phyloP scores from a whole-genome alignment of 306 rosid genomes.

The Rubus parviflorus region DNA sequence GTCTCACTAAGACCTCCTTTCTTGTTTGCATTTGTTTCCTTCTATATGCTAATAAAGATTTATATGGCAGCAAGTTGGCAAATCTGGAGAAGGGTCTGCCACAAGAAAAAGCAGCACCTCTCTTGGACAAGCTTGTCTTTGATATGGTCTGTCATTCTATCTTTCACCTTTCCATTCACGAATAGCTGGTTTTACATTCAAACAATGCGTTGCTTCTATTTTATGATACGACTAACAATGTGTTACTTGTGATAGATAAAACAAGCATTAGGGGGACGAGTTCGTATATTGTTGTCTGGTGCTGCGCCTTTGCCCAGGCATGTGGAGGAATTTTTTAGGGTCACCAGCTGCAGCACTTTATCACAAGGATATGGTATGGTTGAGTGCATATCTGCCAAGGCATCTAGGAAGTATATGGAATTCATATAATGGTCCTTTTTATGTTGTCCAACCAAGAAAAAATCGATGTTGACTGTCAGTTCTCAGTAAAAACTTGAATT shows the following conservation, averaged over 20 bases:
- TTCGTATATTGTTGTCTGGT: conserved; percentile 72
- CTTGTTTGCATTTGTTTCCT: conserved; percentile 23
- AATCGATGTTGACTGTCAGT: neutral
- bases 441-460: too few relatives aligned
- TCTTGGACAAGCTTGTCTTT: conserved; percentile 79
- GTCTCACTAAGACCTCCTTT: conserved; percentile 20
- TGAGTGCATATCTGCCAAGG: neutral
- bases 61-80: conserved; percentile 58
- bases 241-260: conserved; percentile 48
- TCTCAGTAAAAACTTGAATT: neutral
- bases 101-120: conserved; percentile 79
- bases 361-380: conserved; percentile 87
- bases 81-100: conserved; percentile 74
- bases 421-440: too few relatives aligned
- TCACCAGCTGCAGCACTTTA: conserved; percentile 68
- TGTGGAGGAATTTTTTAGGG: conserved; percentile 84
- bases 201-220: neutral
- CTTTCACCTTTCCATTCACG: conserved; percentile 6
- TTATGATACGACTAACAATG: neutral
- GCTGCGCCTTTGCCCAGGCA: conserved; percentile 87
- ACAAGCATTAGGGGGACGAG: conserved; percentile 76
- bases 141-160: conserved; percentile 51
- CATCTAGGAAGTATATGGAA: too few relatives aligned
- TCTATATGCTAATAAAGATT: conserved; percentile 34
- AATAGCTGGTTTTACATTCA: conserved; percentile 2